phyloP scores from a whole-genome alignment of 1,139 yeast genomes.

The Eremothecium cymbalariae region DNA sequence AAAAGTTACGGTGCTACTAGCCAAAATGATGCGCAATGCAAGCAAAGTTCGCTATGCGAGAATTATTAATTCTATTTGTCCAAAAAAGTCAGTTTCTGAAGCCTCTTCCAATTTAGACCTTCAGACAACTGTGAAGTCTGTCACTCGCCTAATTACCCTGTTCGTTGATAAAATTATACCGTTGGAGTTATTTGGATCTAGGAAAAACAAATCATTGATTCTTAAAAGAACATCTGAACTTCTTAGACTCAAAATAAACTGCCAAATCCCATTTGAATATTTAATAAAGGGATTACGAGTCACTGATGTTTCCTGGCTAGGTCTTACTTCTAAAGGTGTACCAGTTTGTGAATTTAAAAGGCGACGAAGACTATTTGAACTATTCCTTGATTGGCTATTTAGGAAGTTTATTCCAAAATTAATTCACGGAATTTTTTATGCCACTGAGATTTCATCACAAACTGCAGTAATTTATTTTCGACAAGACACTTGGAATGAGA shows the following conservation, averaged over 20 bases:
- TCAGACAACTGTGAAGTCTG: constrained; percentile 20
- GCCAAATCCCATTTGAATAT: constrained; percentile 27
- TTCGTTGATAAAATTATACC: constrained; percentile 48
- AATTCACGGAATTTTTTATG: constrained; percentile 53
- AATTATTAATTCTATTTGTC: constrained; percentile 21
- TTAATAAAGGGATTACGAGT: constrained; percentile 34
- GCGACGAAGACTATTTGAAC: constrained; percentile 35
- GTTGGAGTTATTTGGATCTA: constrained; percentile 45
- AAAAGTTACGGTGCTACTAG: constrained; percentile 9
- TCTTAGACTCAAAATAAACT: constrained; percentile 36
- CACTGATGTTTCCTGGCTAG: constrained; percentile 44
- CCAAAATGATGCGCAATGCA: constrained; percentile 13
- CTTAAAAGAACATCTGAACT: constrained; percentile 35
- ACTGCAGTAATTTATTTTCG: constrained; percentile 43
- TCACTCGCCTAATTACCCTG: constrained; percentile 37
- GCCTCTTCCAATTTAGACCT: constrained; percentile 13
- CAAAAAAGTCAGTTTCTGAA: constrained; percentile 4
- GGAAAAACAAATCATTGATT: constrained; percentile 40
- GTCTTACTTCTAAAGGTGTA: constrained; percentile 30
- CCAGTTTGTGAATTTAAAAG: constrained; percentile 25
- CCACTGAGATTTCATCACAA: constrained; percentile 47
- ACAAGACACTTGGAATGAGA: constrained; percentile 49
- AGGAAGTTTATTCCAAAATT: constrained; percentile 40
- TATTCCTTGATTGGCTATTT: constrained; percentile 49
- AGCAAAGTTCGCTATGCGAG: constrained; percentile 12